Percentiles rank a stretch among this genome's conserved stretches.
phyloP scores from a whole-genome alignment of 768 basidiomycete species.

The Leucocoprinus birnbaumii region DNA sequence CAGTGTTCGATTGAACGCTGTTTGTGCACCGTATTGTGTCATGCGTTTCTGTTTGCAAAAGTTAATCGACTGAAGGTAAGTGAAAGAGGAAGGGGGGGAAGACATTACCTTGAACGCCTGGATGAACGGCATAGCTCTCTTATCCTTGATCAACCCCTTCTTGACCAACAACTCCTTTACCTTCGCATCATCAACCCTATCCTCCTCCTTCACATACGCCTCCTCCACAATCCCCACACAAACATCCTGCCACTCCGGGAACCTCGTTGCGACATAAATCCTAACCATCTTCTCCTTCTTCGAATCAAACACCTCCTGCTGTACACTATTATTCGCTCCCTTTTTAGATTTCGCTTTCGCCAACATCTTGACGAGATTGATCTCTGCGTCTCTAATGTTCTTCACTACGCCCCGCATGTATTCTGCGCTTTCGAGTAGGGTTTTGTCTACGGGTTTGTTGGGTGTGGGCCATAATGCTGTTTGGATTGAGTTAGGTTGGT shows the following conservation, averaged over 20 bases:
- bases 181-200: slow-evolving; percentile 80
- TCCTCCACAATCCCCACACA: slow-evolving; percentile 77
- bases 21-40: slow-evolving; percentile 66
- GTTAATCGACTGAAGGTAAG: neutral
- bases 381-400: slow-evolving; percentile 87
- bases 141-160: slow-evolving; percentile 90
- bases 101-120: slow-evolving; percentile 82
- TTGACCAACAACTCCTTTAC: slow-evolving; percentile 65
- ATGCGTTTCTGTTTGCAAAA: slow-evolving; percentile 68
- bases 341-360: slow-evolving; percentile 73
- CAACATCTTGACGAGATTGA: slow-evolving; percentile 72
- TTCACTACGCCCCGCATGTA: slow-evolving; percentile 95
- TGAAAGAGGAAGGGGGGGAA: too few relatives aligned
- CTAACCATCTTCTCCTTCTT: slow-evolving; percentile 81
- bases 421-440: slow-evolving; percentile 64
- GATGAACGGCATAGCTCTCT: slow-evolving; percentile 93
- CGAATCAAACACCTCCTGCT: slow-evolving; percentile 61
- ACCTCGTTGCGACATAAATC: slow-evolving; percentile 86
- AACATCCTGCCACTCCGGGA: slow-evolving; percentile 92
- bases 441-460: slow-evolving; percentile 52
- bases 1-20: slow-evolving; percentile 79
- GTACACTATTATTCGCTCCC: slow-evolving; percentile 32
- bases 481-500: slow-evolving; percentile 76
- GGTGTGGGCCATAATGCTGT: slow-evolving; percentile 80
- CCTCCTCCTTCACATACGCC: slow-evolving; percentile 52